Percentiles rank a stretch among this genome's conserved stretches.
phyloP scores from a whole-genome alignment of 2,329 filamentous ascomycete species.

The Colletotrichum caudatum region DNA sequence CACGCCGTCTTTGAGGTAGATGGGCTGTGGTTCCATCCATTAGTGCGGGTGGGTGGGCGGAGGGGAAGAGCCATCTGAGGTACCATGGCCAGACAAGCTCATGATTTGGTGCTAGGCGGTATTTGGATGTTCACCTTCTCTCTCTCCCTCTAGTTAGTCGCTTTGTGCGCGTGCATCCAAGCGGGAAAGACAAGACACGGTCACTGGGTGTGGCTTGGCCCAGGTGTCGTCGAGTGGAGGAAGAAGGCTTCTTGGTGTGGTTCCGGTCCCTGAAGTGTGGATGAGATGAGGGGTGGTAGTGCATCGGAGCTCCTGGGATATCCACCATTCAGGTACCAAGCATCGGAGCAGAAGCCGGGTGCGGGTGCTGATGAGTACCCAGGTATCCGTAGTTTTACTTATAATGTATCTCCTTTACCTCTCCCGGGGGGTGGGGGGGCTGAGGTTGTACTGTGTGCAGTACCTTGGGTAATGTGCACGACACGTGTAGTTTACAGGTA shows the following conservation, averaged over 20 bases:
- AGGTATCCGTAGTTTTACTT: no score
- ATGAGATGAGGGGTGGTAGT: constrained; percentile 8
- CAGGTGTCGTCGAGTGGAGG: neutral
- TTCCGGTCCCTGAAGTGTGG: constrained; percentile 23
- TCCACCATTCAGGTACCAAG: constrained; percentile 40
- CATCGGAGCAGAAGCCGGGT: neutral
- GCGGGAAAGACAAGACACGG: neutral
- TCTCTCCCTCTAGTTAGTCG: neutral
- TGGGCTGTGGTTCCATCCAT: neutral
- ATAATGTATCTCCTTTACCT: no score
- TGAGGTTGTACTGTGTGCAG: neutral
- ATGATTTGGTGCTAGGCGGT: constrained; percentile 7
- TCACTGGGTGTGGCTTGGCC: neutral
- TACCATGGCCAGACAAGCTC: constrained; percentile 17
- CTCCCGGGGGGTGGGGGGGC: no score
- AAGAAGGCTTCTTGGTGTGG: neutral
- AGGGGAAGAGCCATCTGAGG: constrained; percentile 6
- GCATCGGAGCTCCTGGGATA: constrained; percentile 14
- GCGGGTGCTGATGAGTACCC: neutral
- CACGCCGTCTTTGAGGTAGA: constrained; percentile 34
- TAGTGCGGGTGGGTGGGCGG: constrained; percentile 25
- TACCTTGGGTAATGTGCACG: neutral
- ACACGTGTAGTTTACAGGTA: neutral
- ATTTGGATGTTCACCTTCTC: neutral
- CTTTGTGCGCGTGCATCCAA: neutral